These are phyloP conservation scores for Cronartium quercuum DNA, from an alignment of 1,284 basidiomycete species.

Conservation along the genomic window DNA sequence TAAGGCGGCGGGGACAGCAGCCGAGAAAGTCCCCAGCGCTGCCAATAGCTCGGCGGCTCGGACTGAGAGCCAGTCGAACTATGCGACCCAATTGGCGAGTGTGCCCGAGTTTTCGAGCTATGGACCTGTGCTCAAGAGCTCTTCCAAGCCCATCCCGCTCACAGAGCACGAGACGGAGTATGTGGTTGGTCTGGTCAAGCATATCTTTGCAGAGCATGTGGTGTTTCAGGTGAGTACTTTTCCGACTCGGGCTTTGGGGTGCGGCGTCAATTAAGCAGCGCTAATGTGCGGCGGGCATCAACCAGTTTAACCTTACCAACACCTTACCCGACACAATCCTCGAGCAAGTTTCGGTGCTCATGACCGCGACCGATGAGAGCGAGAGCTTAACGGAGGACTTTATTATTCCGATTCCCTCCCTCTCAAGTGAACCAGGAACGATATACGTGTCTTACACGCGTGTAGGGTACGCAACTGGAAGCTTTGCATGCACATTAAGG, in stretches of 20 bases:
- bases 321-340: constrained; percentile 97
- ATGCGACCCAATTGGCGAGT: constrained; percentile 74
- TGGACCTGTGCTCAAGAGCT: constrained; percentile 82
- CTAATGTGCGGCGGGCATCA: too few species aligned
- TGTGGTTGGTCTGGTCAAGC: constrained; percentile 92
- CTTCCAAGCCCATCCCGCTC: constrained; percentile 68
- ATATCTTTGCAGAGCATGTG: constrained; percentile 89
- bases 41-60: constrained; percentile 60
- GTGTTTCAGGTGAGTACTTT: constrained; percentile 74
- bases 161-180: constrained; percentile 99
- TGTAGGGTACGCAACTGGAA: constrained; percentile 69
- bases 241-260: too few species aligned
- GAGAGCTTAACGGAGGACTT: constrained; percentile 88
- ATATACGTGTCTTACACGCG: constrained; percentile 94
- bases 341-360: constrained; percentile 90
- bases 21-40: constrained; percentile 58
- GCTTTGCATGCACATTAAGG: constrained; percentile 89
- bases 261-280: too few species aligned
- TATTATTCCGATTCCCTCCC: constrained; percentile 62
- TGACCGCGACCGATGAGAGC: constrained; percentile 63
- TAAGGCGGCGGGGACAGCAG: constrained; percentile 51
- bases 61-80: constrained; percentile 75
- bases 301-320: constrained; percentile 37
- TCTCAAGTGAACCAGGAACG: constrained; percentile 60
- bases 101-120: constrained; percentile 81